phyloP scores from a whole-genome alignment of 495 filamentous ascomycete genomes.

The Aspergillus haitiensis region DNA sequence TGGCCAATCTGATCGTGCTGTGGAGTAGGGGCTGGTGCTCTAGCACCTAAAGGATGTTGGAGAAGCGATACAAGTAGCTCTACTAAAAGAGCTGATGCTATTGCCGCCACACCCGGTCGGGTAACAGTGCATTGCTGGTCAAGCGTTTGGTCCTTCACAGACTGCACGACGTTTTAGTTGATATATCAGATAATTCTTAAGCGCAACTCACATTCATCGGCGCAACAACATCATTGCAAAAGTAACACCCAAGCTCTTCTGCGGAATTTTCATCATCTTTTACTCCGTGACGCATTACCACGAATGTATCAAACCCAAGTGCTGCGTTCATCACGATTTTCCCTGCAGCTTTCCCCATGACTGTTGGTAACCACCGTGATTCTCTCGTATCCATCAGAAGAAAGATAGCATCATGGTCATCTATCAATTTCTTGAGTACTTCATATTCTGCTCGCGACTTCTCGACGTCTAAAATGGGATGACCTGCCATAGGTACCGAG shows the following conservation, averaged over 20 bases:
- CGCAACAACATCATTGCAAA: conserved; percentile 96
- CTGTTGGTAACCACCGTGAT: conserved; percentile 92
- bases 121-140: conserved; percentile 99
- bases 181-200: conserved; percentile 3
- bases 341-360: conserved; percentile 89
- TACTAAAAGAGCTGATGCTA: conserved; percentile 89
- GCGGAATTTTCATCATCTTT: conserved; percentile 34
- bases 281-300: conserved; percentile 93
- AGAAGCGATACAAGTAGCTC: conserved; percentile 84
- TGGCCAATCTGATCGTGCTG: conserved; percentile 59
- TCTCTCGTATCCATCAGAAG: conserved; percentile 96
- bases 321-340: conserved; percentile 98
- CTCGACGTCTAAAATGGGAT: conserved; percentile 72
- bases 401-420: conserved; percentile 90
- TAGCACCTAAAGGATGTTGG: conserved; percentile 70
- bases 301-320: conserved; percentile 92
- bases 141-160: conserved; percentile 86
- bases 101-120: conserved; percentile 84
- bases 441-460: conserved; percentile 71
- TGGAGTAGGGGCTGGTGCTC: conserved; percentile 61
- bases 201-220: conserved; percentile 77
- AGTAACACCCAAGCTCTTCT: conserved; percentile 85
- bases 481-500: conserved; percentile 92
- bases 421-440: conserved; percentile 68
- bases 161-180: conserved; percentile 59